Percentiles rank a stretch among this genome's conserved stretches.
Evolutionary conservation across 2,329 filamentous ascomycete genomes (phyloP).

Genomic region (Pseudogymnoascus sp.): DNA sequence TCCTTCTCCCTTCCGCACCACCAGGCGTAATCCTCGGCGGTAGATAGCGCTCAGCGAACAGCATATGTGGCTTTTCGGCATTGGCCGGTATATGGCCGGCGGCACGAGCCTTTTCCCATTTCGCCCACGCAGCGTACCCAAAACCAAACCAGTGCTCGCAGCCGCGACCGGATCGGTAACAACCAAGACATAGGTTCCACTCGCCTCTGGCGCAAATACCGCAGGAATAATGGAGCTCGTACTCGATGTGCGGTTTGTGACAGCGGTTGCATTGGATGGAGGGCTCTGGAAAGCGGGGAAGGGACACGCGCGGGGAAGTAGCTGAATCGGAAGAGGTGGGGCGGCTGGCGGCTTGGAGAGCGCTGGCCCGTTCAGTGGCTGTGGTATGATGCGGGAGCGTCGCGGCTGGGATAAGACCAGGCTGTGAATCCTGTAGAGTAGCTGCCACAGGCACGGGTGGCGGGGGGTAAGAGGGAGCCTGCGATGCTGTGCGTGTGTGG

Average conservation of each 20-base stretch:
- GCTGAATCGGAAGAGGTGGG: constrained; percentile 26
- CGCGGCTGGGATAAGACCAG: not conserved
- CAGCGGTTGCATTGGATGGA: constrained; percentile 69
- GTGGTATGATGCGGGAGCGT: constrained; percentile 14
- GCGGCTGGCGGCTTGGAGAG: constrained; percentile 25
- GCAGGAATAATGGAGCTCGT: constrained; percentile 82
- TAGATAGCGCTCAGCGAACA: constrained; percentile 51
- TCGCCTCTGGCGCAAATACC: constrained; percentile 58
- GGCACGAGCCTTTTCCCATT: constrained; percentile 51
- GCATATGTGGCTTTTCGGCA: constrained; percentile 47
- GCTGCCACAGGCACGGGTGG: constrained; percentile 20
- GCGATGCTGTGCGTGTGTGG: not conserved
- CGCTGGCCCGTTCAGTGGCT: constrained; percentile 22
- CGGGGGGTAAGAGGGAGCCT: not conserved
- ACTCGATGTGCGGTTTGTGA: constrained; percentile 65
- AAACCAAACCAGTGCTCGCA: constrained; percentile 89
- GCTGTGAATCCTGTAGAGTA: constrained; percentile 25
- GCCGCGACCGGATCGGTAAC: constrained; percentile 69
- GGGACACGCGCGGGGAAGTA: constrained; percentile 21
- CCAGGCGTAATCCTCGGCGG: constrained; percentile 43
- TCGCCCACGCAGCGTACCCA: constrained; percentile 60
- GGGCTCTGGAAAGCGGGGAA: constrained; percentile 58
- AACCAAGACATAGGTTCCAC: constrained; percentile 74
- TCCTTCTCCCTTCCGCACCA: constrained; percentile 48
- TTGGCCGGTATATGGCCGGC: constrained; percentile 23